These are phyloP conservation scores for Trifolium fragiferum DNA, from an alignment of 306 rosid genomes.

Conservation along the genomic window DNA sequence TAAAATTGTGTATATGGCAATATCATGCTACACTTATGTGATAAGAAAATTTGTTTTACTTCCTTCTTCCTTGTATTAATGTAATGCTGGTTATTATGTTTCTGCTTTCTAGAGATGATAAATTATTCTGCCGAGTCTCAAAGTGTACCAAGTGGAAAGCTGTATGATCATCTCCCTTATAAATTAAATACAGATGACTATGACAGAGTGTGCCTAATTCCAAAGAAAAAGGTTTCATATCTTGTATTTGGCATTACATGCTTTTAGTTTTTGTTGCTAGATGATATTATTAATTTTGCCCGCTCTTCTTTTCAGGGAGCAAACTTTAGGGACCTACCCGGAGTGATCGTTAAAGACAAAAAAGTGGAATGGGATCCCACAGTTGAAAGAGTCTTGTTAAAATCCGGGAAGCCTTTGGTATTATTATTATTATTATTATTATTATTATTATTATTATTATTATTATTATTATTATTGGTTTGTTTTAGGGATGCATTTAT, in stretches of 20 bases:
- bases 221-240: slow-evolving; percentile 48
- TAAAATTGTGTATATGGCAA: background rate
- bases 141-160: slow-evolving; percentile 8
- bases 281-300: background rate
- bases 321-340: slow-evolving; percentile 53
- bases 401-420: slow-evolving; percentile 56
- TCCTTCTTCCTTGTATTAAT: background rate
- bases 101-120: slow-evolving; percentile 45
- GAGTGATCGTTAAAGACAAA: slow-evolving; percentile 44
- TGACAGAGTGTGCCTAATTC: slow-evolving; percentile 54
- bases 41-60: background rate
- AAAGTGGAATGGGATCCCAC: slow-evolving; percentile 56
- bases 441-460: too few relatives aligned
- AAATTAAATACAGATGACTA: slow-evolving; percentile 49
- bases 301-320: slow-evolving; percentile 44
- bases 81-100: slow-evolving; percentile 15
- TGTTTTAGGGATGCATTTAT: background rate
- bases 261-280: background rate
- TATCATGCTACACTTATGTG: background rate
- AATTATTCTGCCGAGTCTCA: background rate
- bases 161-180: slow-evolving; percentile 53
- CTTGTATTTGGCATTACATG: background rate
- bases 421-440: too few relatives aligned
- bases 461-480: too few relatives aligned
- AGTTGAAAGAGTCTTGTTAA: slow-evolving; percentile 44